Conservation (phyloP, 2,329 filamentous ascomycete species). For the Trichoderma citrinoviride region DNA sequence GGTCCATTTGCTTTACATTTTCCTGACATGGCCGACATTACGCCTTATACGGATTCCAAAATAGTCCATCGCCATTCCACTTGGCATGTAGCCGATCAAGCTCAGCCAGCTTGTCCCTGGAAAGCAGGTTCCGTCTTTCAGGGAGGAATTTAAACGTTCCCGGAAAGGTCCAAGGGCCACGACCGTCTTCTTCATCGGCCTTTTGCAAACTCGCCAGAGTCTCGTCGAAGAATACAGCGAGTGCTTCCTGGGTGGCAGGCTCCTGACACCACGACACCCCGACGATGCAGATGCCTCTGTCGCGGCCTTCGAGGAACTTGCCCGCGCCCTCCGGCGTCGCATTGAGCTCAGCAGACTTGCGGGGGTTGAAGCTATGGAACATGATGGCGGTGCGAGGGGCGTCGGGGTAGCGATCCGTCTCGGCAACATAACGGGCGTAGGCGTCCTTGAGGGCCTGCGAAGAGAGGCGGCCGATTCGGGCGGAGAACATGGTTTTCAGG, state of each 20-base stretch:
- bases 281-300: slow-evolving; percentile 24
- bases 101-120: slow-evolving; percentile 22
- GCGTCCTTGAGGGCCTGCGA: slow-evolving; percentile 23
- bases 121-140: slow-evolving; percentile 26
- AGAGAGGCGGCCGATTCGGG: slow-evolving; percentile 25
- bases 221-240: slow-evolving; percentile 19
- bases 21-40: neutral
- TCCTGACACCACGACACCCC: slow-evolving; percentile 21
- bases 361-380: slow-evolving; percentile 24
- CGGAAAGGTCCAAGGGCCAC: slow-evolving; percentile 22
- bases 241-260: slow-evolving; percentile 17
- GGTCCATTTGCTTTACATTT: neutral
- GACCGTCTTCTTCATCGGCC: slow-evolving; percentile 18
- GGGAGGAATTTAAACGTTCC: slow-evolving; percentile 28
- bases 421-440: slow-evolving; percentile 29
- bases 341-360: slow-evolving; percentile 17
- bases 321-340: neutral
- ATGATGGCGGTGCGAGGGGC: slow-evolving; percentile 23
- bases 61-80: slow-evolving; percentile 30
- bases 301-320: slow-evolving; percentile 27
- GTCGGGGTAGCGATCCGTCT: slow-evolving; percentile 26
- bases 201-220: slow-evolving; percentile 21
- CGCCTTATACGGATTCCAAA: slow-evolving; percentile 30
- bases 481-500: slow-evolving; percentile 31
- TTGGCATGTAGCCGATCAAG: slow-evolving; percentile 25